Evolutionary conservation across 164 flowering plant species (phyloP).

Genomic region (Berberis thunbergii): DNA sequence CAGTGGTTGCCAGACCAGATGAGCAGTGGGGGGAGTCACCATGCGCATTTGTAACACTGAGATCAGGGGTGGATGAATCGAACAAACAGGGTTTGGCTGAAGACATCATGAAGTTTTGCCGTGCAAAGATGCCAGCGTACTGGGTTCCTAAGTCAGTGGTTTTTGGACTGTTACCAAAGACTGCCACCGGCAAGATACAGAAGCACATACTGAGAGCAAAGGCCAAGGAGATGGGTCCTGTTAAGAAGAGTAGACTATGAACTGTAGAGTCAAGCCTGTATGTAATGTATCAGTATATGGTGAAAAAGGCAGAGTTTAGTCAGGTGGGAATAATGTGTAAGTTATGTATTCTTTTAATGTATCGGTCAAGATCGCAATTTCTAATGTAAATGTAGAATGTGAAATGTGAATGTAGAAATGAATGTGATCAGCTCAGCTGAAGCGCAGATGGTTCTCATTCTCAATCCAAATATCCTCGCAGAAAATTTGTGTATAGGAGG

Average conservation of each 20-base stretch:
- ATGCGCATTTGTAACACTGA: conserved; percentile 82
- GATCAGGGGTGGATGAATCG: conserved; percentile 30
- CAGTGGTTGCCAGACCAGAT: conserved; percentile 87
- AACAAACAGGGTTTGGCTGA: conserved; percentile 37
- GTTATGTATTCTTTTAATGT: too few relatives aligned
- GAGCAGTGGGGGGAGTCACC: conserved; percentile 93
- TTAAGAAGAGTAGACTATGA: conserved; percentile 45
- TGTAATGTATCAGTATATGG: neutral
- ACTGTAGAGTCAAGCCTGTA: neutral
- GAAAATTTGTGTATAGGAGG: too few relatives aligned
- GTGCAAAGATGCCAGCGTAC: conserved; percentile 69
- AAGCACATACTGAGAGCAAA: conserved; percentile 77
- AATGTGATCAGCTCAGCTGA: too few relatives aligned
- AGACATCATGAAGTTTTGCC: conserved; percentile 61
- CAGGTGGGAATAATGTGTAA: too few relatives aligned
- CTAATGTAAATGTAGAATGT: too few relatives aligned
- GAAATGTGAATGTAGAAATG: too few relatives aligned
- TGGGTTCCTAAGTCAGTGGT: conserved; percentile 92
- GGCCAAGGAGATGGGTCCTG: conserved; percentile 79
- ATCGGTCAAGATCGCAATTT: too few relatives aligned
- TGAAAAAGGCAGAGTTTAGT: neutral
- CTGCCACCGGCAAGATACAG: conserved; percentile 94
- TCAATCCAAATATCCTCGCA: too few relatives aligned
- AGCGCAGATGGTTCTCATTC: too few relatives aligned
- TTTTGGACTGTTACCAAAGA: conserved; percentile 82